Evolutionary conservation across 441 rosid species (phyloP).

Genomic region (Populus hybrid): DNA sequence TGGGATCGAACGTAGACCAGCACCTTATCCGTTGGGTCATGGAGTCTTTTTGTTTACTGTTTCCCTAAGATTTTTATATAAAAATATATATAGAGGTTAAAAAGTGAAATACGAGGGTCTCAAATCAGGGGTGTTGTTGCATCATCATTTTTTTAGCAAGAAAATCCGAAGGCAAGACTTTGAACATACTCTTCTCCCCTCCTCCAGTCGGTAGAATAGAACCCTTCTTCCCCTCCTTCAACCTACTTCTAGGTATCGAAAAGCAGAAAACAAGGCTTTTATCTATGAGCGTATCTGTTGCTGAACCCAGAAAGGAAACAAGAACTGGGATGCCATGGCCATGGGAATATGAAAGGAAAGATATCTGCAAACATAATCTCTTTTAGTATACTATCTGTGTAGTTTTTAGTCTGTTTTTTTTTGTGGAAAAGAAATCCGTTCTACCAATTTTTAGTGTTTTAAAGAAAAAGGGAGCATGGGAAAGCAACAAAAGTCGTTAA

Average conservation of each 20-base stretch:
- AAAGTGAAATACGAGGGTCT: no score
- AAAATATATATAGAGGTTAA: not conserved
- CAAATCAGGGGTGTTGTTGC: not conserved
- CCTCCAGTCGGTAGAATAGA: not conserved
- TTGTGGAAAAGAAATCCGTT: conserved; percentile 2
- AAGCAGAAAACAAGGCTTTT: not conserved
- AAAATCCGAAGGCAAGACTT: not conserved
- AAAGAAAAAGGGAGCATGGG: conserved; percentile 43
- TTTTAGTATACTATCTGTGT: not conserved
- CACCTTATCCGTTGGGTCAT: conserved; percentile 99
- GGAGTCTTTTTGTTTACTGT: not conserved
- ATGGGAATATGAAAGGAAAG: not conserved
- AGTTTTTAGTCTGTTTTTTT: not conserved
- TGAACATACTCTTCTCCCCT: conserved; percentile 1
- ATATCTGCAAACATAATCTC: not conserved
- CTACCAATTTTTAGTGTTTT: not conserved
- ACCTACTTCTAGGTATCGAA: not conserved
- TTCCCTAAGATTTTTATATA: not conserved
- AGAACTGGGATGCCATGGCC: not conserved
- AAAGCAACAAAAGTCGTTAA: conserved; percentile 67
- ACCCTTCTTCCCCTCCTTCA: not conserved
- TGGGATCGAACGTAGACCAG: conserved; percentile 70
- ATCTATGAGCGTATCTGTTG: not conserved
- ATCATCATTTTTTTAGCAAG: not conserved
- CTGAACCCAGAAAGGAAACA: not conserved